A percentile compares a stretch with the other conserved stretches of the same genome.
phyloP scores from a whole-genome alignment of 441 rosid species.

The Theobroma grandiflorum region DNA sequence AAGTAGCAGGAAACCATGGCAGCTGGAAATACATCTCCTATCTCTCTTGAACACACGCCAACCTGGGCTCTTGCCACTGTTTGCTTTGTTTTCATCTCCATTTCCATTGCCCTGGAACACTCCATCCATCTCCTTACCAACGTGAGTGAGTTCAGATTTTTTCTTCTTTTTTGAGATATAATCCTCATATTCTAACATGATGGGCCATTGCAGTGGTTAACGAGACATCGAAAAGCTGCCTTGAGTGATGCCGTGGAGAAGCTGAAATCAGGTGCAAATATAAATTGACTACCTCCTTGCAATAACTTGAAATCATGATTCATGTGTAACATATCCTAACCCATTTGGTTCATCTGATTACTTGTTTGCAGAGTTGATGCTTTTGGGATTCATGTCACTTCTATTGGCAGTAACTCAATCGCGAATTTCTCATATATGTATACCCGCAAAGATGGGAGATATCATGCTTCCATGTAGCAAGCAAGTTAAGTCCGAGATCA shows the following conservation, averaged over 20 bases:
- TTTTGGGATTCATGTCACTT: conserved; percentile 53
- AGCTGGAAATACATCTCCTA: conserved; percentile 9
- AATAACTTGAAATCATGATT: background rate
- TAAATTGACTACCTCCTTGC: background rate
- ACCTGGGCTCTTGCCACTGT: conserved; percentile 48
- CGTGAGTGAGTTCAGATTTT: conserved; percentile 22
- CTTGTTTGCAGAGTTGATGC: conserved; percentile 42
- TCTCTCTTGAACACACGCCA: conserved; percentile 43
- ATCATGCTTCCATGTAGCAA: conserved; percentile 50
- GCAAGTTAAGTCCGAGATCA: background rate
- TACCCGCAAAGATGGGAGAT: conserved; percentile 34
- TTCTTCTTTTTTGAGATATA: background rate
- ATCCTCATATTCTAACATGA: background rate
- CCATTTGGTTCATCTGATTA: background rate
- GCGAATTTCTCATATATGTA: conserved; percentile 41
- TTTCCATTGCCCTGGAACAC: conserved; percentile 45
- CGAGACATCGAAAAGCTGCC: conserved; percentile 38
- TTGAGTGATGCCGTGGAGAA: conserved; percentile 45
- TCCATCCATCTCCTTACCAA: conserved; percentile 39
- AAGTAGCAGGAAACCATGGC: conserved; percentile 10
- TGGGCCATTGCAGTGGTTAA: conserved; percentile 43
- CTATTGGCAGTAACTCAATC: conserved; percentile 39
- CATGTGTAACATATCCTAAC: background rate
- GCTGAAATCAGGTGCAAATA: conserved; percentile 47
- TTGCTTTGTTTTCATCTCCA: conserved; percentile 40